Conservation (phyloP, 306 rosid species). For the Trifolium pratense region DNA sequence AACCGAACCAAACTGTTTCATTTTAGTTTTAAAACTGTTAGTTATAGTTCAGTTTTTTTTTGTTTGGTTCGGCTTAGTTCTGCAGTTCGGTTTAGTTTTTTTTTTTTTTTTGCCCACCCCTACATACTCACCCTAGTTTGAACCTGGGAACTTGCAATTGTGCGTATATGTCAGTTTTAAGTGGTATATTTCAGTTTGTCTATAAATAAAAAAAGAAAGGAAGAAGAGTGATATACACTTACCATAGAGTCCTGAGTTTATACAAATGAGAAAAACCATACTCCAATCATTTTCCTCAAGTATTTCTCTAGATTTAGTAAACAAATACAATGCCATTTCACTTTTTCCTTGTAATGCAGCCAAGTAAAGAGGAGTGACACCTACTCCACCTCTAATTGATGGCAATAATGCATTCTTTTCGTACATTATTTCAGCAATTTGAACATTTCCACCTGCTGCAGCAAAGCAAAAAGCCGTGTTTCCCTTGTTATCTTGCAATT, state of each 20-base stretch:
- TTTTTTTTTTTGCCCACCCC: no score
- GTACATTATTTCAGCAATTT: slow-evolving; percentile 42
- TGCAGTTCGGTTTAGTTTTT: no score
- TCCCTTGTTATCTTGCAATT: slow-evolving; percentile 12
- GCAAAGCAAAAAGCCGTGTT: slow-evolving; percentile 55
- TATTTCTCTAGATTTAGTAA: not conserved
- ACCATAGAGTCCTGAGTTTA: slow-evolving; percentile 47
- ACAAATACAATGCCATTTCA: slow-evolving; percentile 42
- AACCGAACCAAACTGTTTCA: no score
- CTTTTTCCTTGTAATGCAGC: slow-evolving; percentile 45
- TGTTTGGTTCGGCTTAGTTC: no score
- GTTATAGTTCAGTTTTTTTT: no score
- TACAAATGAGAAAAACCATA: slow-evolving; percentile 23
- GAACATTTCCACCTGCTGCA: slow-evolving; percentile 44
- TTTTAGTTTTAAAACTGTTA: no score
- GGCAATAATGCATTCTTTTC: slow-evolving; percentile 16
- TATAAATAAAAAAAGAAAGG: no score
- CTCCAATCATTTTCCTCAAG: slow-evolving; percentile 29
- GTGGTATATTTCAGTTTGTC: no score
- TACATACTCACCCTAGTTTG: no score
- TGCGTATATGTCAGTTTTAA: no score
- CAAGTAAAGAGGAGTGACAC: slow-evolving; percentile 44
- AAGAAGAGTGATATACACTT: not conserved
- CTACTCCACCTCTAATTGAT: slow-evolving; percentile 39
- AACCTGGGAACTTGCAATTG: no score